Conservation (phyloP, 208 protist genomes). For the Leishmania tarentolae region DNA sequence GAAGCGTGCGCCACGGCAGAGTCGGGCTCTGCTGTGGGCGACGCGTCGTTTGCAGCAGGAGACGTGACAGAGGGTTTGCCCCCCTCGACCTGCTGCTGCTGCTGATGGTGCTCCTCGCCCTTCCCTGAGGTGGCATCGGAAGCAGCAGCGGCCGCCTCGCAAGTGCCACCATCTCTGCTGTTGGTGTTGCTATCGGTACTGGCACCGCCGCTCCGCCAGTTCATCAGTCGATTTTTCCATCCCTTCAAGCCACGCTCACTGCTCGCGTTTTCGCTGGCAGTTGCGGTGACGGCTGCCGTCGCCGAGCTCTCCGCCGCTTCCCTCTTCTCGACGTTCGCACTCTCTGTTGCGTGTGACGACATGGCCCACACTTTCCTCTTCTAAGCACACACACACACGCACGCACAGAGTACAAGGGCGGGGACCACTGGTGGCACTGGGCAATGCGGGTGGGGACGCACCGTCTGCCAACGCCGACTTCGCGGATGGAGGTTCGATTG, state of each 20-base stretch:
- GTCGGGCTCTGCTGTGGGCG: not conserved
- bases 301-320: not conserved
- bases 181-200: not conserved
- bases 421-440: not conserved
- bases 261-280: not conserved
- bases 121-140: not conserved
- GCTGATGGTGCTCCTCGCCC: not conserved
- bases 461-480: not conserved
- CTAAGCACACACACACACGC: not conserved
- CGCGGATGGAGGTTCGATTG: not conserved
- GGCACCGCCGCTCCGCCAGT: slow-evolving; percentile 2
- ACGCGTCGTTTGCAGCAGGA: not conserved
- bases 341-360: slow-evolving; percentile 3
- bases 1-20: not conserved
- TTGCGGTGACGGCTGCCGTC: not conserved
- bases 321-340: not conserved
- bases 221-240: slow-evolving; percentile 20
- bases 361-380: not conserved
- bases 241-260: slow-evolving; percentile 15
- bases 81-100: not conserved
- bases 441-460: not conserved
- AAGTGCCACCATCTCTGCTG: not conserved
- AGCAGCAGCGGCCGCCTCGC: not conserved
- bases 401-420: not conserved
- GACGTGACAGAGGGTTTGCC: not conserved